Conservation (phyloP, 2,329 filamentous ascomycete genomes). For the Colletotrichum sp. region DNA sequence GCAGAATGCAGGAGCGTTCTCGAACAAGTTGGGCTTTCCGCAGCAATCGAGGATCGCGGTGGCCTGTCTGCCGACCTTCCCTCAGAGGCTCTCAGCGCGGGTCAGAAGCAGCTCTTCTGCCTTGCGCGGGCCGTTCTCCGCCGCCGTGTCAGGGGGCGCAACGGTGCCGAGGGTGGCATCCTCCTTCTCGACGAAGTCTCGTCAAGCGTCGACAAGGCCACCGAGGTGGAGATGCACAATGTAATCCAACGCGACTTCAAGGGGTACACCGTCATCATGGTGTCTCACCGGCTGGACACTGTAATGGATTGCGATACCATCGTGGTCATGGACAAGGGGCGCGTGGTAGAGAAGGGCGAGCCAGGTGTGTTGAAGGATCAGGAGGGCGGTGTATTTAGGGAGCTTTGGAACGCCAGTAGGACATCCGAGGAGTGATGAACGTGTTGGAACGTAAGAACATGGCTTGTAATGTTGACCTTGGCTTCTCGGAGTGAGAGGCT, state of each 20-base stretch:
- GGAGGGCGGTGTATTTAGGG: background rate
- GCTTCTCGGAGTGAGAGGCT: background rate
- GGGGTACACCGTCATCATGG: conserved; percentile 51
- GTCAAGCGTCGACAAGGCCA: conserved; percentile 35
- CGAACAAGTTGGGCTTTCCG: conserved; percentile 36
- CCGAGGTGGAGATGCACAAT: conserved; percentile 34
- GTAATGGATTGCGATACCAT: conserved; percentile 52
- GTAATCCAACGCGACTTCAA: conserved; percentile 34
- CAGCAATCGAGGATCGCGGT: conserved; percentile 35
- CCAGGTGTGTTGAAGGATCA: background rate
- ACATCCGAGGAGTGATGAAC: background rate
- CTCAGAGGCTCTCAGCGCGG: conserved; percentile 56
- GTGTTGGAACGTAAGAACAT: background rate
- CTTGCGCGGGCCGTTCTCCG: conserved; percentile 64
- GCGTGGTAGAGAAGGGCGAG: conserved; percentile 37
- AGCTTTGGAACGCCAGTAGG: conserved; percentile 5
- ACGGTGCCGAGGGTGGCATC: conserved; percentile 22
- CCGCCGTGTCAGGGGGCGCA: conserved; percentile 29
- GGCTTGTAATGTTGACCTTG: background rate
- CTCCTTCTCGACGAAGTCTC: conserved; percentile 39
- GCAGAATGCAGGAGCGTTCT: conserved; percentile 40
- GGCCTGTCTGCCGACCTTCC: conserved; percentile 43
- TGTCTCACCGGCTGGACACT: conserved; percentile 44
- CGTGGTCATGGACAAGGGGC: conserved; percentile 46
- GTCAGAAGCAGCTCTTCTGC: conserved; percentile 69